Evolutionary conservation across 108 stramenopile genomes (phyloP).

Genomic region (Cyclotella baltica): DNA sequence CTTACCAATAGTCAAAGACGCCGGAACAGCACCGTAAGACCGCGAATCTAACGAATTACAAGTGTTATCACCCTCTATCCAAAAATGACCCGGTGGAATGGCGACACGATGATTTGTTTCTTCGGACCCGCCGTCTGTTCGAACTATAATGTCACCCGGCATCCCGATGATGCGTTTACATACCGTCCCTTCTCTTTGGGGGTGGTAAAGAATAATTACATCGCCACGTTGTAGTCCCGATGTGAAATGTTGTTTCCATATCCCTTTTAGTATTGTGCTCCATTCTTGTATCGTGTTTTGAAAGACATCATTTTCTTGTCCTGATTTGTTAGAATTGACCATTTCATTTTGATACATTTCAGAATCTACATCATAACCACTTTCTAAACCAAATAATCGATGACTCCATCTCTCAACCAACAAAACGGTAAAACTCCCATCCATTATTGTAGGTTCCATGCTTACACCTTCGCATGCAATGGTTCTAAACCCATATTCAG

Average conservation of each 20-base stretch:
- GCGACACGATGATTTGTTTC: constrained; percentile 44
- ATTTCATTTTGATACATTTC: constrained; percentile 13
- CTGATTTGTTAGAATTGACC: background rate
- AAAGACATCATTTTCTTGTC: background rate
- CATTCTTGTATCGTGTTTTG: constrained; percentile 10
- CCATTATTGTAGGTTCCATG: constrained; percentile 93
- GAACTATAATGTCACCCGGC: constrained; percentile 85
- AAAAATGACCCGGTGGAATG: constrained; percentile 92
- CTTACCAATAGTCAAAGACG: constrained; percentile 85
- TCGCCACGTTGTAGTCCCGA: constrained; percentile 83
- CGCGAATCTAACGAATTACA: constrained; percentile 89
- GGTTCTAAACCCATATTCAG: constrained; percentile 82
- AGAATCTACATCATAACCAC: constrained; percentile 18
- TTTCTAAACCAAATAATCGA: constrained; percentile 64
- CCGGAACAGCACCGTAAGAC: constrained; percentile 90
- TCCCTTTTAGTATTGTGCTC: constrained; percentile 25
- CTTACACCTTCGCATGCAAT: constrained; percentile 90
- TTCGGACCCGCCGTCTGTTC: constrained; percentile 51
- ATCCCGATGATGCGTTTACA: constrained; percentile 95
- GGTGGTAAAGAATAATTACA: constrained; percentile 90
- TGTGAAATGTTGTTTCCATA: constrained; percentile 60
- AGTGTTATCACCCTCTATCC: constrained; percentile 96
- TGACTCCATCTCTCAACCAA: constrained; percentile 84
- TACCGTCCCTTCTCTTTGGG: constrained; percentile 82
- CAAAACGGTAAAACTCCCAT: constrained; percentile 54